These are phyloP conservation scores for Globisporangium spinosum DNA, from an alignment of 352 stramenopile genomes.

Conservation along the genomic window DNA sequence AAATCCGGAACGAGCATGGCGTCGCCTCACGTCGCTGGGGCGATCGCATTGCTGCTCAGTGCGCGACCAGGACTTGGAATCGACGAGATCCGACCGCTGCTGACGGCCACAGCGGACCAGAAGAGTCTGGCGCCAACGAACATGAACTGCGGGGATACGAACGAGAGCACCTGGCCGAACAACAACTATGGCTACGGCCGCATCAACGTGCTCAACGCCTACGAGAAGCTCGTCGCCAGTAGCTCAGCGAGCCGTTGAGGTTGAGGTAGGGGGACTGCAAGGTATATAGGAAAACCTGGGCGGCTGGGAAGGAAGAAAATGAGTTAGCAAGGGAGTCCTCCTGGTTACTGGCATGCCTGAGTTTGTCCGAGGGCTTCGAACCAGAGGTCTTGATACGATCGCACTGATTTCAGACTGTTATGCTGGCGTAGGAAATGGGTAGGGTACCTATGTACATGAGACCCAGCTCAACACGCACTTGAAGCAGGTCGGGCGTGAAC, in stretches of 20 bases:
- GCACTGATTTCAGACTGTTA: neutral
- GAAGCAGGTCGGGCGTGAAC: neutral
- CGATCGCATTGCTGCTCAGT: slow-evolving; percentile 45
- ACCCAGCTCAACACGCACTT: neutral
- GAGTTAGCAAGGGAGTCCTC: neutral
- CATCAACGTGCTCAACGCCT: slow-evolving; percentile 20
- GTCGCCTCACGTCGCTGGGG: slow-evolving; percentile 39
- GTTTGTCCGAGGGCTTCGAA: too few species aligned
- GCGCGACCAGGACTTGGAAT: slow-evolving; percentile 30
- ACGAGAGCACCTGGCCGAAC: slow-evolving; percentile 19
- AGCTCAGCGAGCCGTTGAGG: neutral
- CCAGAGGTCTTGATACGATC: neutral
- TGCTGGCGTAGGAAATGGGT: neutral
- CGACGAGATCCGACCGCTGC: slow-evolving; percentile 18
- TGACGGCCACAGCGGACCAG: slow-evolving; percentile 19
- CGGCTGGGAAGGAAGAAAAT: too few species aligned
- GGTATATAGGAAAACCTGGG: neutral
- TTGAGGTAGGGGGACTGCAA: neutral
- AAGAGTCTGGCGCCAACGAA: slow-evolving; percentile 9
- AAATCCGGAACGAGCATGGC: slow-evolving; percentile 62
- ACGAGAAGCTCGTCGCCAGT: slow-evolving; percentile 3
- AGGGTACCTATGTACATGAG: neutral
- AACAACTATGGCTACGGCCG: slow-evolving; percentile 26
- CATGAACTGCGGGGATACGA: slow-evolving; percentile 11
- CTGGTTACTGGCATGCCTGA: too few species aligned